Evolutionary conservation across 1,139 yeast genomes (phyloP).

Genomic region (Geotrichum phurueaensis): DNA sequence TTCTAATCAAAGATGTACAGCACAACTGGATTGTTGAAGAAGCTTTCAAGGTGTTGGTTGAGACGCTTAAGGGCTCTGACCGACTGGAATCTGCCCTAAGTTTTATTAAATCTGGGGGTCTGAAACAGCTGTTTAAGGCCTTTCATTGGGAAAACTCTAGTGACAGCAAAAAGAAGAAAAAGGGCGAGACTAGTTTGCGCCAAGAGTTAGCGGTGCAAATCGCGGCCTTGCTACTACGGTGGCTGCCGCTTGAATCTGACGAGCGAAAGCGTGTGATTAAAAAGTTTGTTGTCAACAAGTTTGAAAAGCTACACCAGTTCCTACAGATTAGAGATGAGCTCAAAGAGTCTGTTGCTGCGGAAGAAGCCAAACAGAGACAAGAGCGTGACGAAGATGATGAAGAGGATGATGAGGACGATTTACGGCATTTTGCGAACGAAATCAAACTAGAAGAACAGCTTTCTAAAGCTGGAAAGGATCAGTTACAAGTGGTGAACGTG

Average conservation of each 20-base stretch:
- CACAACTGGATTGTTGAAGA: conserved; percentile 21
- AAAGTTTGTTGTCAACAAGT: conserved; percentile 28
- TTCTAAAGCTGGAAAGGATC: conserved; percentile 28
- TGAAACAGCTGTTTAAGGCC: conserved; percentile 22
- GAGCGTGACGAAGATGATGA: conserved; percentile 15
- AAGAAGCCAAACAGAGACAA: conserved; percentile 10
- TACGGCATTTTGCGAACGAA: conserved; percentile 18
- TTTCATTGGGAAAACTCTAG: conserved; percentile 19
- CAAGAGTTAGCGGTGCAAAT: conserved; percentile 24
- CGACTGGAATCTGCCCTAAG: conserved; percentile 20
- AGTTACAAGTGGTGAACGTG: conserved; percentile 24
- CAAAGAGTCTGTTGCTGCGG: conserved; percentile 13
- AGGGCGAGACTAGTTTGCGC: background rate
- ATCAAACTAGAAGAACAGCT: conserved; percentile 24
- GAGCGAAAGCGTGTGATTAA: conserved; percentile 29
- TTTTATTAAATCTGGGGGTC: conserved; percentile 30
- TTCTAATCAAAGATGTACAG: conserved; percentile 19
- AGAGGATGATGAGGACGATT: conserved; percentile 18
- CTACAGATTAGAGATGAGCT: conserved; percentile 19
- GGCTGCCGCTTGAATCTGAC: conserved; percentile 30
- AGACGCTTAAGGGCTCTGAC: conserved; percentile 23
- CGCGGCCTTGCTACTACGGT: conserved; percentile 27
- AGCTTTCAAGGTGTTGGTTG: conserved; percentile 27
- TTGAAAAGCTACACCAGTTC: conserved; percentile 20
- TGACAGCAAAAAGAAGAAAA: conserved; percentile 7